phyloP scores from a whole-genome alignment of 192 early-diverging fungal genomes.

The Piromyces finnis region DNA sequence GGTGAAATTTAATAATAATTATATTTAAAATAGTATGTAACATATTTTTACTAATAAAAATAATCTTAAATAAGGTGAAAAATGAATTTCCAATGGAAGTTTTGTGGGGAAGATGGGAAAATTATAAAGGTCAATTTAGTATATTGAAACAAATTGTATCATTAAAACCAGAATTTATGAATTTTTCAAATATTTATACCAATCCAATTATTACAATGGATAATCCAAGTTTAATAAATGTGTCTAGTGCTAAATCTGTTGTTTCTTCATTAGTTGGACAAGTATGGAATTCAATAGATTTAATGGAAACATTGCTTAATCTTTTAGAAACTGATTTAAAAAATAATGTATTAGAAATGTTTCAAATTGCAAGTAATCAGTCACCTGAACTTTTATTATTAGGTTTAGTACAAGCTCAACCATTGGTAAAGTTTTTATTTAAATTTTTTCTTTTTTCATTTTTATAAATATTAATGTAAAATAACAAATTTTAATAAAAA shows the following conservation, averaged over 20 bases:
- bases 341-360: conserved; percentile 42
- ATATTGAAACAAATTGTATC: conserved; percentile 41
- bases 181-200: conserved; percentile 22
- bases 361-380: conserved; percentile 38
- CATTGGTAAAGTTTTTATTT: conserved; percentile 19
- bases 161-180: conserved; percentile 36
- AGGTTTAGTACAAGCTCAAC: conserved; percentile 47
- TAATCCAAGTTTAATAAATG: conserved; percentile 19
- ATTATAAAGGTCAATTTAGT: conserved; percentile 47
- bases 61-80: background rate
- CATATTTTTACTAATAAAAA: too few species aligned
- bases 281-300: conserved; percentile 50
- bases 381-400: conserved; percentile 57
- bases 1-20: background rate
- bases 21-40: background rate
- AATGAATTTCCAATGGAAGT: conserved; percentile 45
- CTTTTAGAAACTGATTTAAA: conserved; percentile 28
- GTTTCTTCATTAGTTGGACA: conserved; percentile 21
- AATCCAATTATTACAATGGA: conserved; percentile 35
- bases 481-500: too few species aligned
- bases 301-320: conserved; percentile 43
- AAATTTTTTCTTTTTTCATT: background rate
- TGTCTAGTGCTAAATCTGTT: conserved; percentile 18
- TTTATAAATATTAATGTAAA: too few species aligned
- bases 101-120: conserved; percentile 57